A percentile compares a stretch with the other conserved stretches of the same genome.
These are phyloP conservation scores for Vitis hybrid DNA, from an alignment of 177 flowering plant species.

Conservation along the genomic window DNA sequence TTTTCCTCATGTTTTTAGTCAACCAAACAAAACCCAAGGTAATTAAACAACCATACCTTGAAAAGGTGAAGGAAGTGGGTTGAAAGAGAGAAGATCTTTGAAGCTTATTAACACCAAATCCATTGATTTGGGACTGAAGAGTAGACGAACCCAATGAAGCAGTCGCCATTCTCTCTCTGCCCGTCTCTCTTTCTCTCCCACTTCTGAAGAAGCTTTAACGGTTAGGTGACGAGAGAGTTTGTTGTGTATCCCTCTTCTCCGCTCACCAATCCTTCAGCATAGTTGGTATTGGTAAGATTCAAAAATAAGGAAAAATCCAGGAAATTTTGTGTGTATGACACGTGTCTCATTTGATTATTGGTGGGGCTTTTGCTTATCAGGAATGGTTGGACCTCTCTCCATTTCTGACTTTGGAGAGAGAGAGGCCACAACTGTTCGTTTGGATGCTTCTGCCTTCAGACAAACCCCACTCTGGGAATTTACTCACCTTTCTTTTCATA, in stretches of 20 bases:
- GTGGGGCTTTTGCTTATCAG: slow-evolving; percentile 34
- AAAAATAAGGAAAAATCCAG: slow-evolving; percentile 7
- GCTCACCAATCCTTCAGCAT: slow-evolving; percentile 8
- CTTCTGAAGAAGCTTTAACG: not conserved
- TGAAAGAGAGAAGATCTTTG: slow-evolving; percentile 34
- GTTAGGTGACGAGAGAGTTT: slow-evolving; percentile 17
- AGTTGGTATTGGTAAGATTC: not conserved
- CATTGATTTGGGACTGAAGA: slow-evolving; percentile 51
- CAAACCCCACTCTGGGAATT: not conserved
- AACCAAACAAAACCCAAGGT: not conserved
- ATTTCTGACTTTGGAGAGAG: slow-evolving; percentile 16
- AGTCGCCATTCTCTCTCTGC: slow-evolving; percentile 28
- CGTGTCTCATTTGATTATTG: slow-evolving; percentile 20
- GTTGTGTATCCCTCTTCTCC: slow-evolving; percentile 8
- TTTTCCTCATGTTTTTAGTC: not conserved
- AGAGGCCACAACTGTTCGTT: not conserved
- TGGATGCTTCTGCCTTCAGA: not conserved
- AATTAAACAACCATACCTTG: slow-evolving; percentile 35
- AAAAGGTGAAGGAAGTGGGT: slow-evolving; percentile 34
- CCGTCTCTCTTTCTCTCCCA: slow-evolving; percentile 2
- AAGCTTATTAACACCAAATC: slow-evolving; percentile 39
- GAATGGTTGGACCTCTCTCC: slow-evolving; percentile 41
- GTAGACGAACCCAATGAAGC: slow-evolving; percentile 65
- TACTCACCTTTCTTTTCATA: no score
- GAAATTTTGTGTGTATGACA: slow-evolving; percentile 14